Evolutionary conservation across 73 alveolate species (phyloP).

Genomic region (Tetrahymena thermophila): DNA sequence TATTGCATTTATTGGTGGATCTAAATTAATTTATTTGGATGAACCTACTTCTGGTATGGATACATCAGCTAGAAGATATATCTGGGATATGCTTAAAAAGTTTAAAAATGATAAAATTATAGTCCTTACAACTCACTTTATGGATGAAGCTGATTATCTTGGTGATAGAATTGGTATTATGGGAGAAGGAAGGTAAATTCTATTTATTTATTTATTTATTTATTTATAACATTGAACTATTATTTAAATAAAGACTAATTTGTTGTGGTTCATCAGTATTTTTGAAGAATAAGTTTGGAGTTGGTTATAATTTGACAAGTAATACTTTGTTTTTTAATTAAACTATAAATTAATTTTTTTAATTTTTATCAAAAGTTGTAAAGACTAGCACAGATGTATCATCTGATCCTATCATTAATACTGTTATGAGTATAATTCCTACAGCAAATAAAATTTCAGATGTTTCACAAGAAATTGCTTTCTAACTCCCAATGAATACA

Average conservation of each 20-base stretch:
- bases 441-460: constrained; percentile 47
- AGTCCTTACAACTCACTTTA: constrained; percentile 94
- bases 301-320: constrained; percentile 58
- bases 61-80: constrained; percentile 81
- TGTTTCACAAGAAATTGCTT: constrained; percentile 57
- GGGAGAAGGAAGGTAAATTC: constrained; percentile 65
- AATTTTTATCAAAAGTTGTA: constrained; percentile 5
- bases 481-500: constrained; percentile 42
- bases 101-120: constrained; percentile 77
- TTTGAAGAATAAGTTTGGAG: constrained; percentile 85
- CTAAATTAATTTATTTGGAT: constrained; percentile 83
- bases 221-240: background rate
- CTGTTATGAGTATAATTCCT: constrained; percentile 24
- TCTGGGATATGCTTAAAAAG: constrained; percentile 93
- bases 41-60: constrained; percentile 99
- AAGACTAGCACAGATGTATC: constrained; percentile 13
- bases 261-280: constrained; percentile 89
- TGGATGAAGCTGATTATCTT: constrained; percentile 97
- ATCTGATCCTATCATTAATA: constrained; percentile 40
- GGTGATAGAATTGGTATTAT: constrained; percentile 97
- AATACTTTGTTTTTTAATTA: background rate
- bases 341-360: background rate
- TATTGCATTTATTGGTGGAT: constrained; percentile 89
- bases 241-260: constrained; percentile 28
- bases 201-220: background rate